Evolutionary conservation across 2,329 filamentous ascomycete genomes (phyloP).

Genomic region (Exophiala oligosperma): DNA sequence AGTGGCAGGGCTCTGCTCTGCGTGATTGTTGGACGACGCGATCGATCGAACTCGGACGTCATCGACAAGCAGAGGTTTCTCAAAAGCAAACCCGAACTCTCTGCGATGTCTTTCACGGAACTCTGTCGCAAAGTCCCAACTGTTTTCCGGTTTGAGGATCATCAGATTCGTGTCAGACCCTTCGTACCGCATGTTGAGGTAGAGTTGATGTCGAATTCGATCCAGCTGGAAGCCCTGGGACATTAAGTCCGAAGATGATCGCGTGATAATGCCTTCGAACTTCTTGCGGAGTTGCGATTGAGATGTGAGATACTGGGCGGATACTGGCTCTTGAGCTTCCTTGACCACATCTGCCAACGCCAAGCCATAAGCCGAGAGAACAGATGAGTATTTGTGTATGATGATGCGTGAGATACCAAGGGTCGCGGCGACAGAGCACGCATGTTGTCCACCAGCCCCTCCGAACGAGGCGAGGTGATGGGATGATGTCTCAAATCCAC

Average conservation of each 20-base stretch:
- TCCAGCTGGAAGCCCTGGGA: conserved; percentile 45
- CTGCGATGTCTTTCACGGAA: conserved; percentile 85
- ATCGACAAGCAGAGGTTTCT: conserved; percentile 83
- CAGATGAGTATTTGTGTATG: conserved; percentile 45
- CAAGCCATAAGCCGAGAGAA: conserved; percentile 48
- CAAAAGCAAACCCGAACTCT: conserved; percentile 88
- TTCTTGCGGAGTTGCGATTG: conserved; percentile 59
- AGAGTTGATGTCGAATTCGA: conserved; percentile 45
- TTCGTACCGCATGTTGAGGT: conserved; percentile 52
- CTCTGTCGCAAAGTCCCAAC: conserved; percentile 77
- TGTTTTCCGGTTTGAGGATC: conserved; percentile 61
- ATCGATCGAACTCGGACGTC: conserved; percentile 81
- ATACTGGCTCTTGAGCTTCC: conserved; percentile 17
- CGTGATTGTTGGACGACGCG: conserved; percentile 57
- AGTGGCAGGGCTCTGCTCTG: conserved; percentile 68
- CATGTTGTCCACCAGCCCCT: conserved; percentile 42
- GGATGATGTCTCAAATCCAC: conserved; percentile 31
- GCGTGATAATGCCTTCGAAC: conserved; percentile 73
- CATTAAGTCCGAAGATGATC: conserved; percentile 45
- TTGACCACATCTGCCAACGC: conserved; percentile 38
- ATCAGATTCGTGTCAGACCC: conserved; percentile 53
- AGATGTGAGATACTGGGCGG: conserved; percentile 26
- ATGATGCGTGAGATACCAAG: conserved; percentile 44
- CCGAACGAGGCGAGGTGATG: conserved; percentile 36
- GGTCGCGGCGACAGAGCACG: conserved; percentile 42